A percentile compares a stretch with the other conserved stretches of the same genome.
Evolutionary conservation across 129 eudicot genomes (phyloP).

Genomic region (Centaurea solstitialis): DNA sequence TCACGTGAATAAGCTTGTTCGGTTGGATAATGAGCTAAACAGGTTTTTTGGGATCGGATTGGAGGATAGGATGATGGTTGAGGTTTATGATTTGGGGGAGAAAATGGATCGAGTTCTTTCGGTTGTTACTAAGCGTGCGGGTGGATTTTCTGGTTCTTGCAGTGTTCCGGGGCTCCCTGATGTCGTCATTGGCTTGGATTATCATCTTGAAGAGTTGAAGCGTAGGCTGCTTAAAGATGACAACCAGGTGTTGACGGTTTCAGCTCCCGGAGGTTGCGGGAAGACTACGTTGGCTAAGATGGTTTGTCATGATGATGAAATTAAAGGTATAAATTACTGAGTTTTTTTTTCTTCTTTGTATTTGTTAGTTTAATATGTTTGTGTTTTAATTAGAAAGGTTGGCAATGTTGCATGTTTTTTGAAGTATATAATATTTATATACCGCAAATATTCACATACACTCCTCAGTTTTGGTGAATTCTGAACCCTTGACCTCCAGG

Average conservation of each 20-base stretch:
- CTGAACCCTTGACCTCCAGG: background rate
- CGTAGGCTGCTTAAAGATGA: conserved; percentile 23
- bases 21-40: conserved; percentile 18
- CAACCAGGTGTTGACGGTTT: conserved; percentile 22
- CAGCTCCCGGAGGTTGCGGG: conserved; percentile 54
- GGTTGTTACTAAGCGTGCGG: background rate
- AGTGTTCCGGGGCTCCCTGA: conserved; percentile 35
- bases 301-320: conserved; percentile 47
- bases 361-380: background rate
- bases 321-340: conserved; percentile 23
- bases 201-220: conserved; percentile 35
- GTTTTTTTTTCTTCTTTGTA: background rate
- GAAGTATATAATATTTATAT: background rate
- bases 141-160: conserved; percentile 23
- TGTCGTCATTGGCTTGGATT: conserved; percentile 33
- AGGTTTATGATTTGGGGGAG: background rate
- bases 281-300: conserved; percentile 48
- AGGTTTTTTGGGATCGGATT: conserved; percentile 16
- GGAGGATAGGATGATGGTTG: conserved; percentile 11
- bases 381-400: background rate
- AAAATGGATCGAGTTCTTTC: conserved; percentile 29
- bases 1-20: conserved; percentile 8
- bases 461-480: background rate
- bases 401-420: background rate
- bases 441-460: background rate